Evolutionary conservation across 2,329 filamentous ascomycete genomes (phyloP).

Genomic region (Fusarium sp.): DNA sequence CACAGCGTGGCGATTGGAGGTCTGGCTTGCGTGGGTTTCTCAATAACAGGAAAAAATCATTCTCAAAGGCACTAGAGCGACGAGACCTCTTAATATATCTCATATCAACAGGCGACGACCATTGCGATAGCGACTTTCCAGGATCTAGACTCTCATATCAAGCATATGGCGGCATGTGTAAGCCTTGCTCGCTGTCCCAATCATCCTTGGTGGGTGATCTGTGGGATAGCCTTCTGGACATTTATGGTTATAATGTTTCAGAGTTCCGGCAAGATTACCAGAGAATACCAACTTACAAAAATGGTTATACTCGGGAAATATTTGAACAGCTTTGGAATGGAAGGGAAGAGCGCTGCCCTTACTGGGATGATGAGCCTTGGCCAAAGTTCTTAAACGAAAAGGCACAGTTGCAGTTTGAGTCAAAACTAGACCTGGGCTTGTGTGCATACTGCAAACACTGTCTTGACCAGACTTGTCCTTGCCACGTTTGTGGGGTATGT

Average conservation of each 20-base stretch:
- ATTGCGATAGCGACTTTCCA: too few relatives aligned
- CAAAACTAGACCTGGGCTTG: fast-evolving
- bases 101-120: neutral
- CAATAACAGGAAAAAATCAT: neutral
- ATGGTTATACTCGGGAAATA: neutral
- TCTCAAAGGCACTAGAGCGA: neutral
- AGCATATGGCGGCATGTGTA: neutral
- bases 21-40: neutral
- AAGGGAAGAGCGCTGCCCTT: neutral
- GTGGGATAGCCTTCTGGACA: neutral
- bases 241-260: neutral
- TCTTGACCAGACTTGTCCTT: fast-evolving
- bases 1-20: neutral
- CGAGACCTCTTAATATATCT: neutral
- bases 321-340: conserved; percentile 3
- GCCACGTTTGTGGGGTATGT: neutral
- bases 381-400: neutral
- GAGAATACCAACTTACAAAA: neutral
- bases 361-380: conserved; percentile 5
- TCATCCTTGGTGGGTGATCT: neutral
- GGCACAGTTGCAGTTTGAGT: neutral
- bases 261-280: fast-evolving
- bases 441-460: neutral
- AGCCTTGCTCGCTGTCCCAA: fast-evolving
- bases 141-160: too few relatives aligned